Evolutionary conservation across 73 alveolate species (phyloP), one percentile per base, ranked within the genome.

Genomic region (Paramecium biaurelia): DNA sequence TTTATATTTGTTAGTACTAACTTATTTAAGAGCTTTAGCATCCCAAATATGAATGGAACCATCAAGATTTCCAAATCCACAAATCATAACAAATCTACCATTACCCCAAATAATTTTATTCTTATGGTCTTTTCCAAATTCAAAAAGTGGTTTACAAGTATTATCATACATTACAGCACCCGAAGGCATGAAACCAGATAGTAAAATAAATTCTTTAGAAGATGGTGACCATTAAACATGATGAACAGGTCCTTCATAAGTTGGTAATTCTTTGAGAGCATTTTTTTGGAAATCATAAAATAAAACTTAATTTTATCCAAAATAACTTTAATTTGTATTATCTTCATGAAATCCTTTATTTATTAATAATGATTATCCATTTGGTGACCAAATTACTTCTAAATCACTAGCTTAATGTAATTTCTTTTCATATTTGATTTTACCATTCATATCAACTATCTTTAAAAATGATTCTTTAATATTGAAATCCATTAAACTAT

Each of bases 81-180:
- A 79, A 23, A 79, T 79, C 74, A 79, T 41, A 1, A 79, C 74
- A 79, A 43, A 79, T 47, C 90, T 79, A 30, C 56, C 45, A 20
- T 79, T 18, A 5, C 90, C 56, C 90, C 90, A 79, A 6, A 43
- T 43, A 18, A 79, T 47, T 34, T 42, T 79, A 79, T 79, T 79
- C n/a, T 79, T 79, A 47, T 79, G 90, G 5, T 79, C 90, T 42
- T 79, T 79, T 9, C 90, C 90, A 45, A 79, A 79, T 79, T 79
- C 90, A 43, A 41, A 79, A 1, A 41, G 30, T 43, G 90, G 90
- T 42, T 79, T 79, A 23, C 90, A 58, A 18, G 34, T 45, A 20
- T 79, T 79, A 15, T 79, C 90, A 79, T 79, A 79, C 90, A 79
- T 42, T 12, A 79, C 90, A 23, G 90, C 90, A 0, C 90, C 90